Evolutionary conservation across 345 rosid genomes (phyloP).

Genomic region (Aquilaria sinensis): DNA sequence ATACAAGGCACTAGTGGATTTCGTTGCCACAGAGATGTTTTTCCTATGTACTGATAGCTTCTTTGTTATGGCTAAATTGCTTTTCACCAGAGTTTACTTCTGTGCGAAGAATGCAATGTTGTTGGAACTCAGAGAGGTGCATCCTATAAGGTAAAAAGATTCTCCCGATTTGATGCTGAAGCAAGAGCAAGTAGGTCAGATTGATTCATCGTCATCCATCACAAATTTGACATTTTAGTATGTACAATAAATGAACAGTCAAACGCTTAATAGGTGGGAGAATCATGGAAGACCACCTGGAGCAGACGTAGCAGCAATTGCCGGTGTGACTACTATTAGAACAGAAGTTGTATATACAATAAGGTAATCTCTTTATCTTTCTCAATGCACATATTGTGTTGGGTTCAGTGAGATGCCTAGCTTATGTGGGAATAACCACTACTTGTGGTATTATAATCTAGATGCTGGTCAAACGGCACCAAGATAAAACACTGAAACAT

Average conservation of each 20-base stretch:
- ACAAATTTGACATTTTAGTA: no score
- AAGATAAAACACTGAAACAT: no score
- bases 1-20: not conserved
- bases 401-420: not conserved
- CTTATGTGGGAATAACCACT: not conserved
- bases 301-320: conserved; percentile 57
- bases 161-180: no score
- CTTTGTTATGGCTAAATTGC: conserved; percentile 11
- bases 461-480: no score
- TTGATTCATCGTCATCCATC: no score
- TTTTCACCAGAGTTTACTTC: conserved; percentile 51
- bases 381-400: not conserved
- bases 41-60: not conserved
- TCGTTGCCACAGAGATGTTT: not conserved
- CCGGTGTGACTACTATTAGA: conserved; percentile 40
- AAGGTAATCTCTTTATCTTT: conserved; percentile 33
- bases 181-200: no score
- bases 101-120: conserved; percentile 48
- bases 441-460: not conserved
- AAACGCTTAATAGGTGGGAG: conserved; percentile 51
- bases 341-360: conserved; percentile 46
- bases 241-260: not conserved
- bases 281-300: conserved; percentile 61
- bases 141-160: conserved; percentile 47
- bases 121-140: conserved; percentile 47